Conservation (phyloP, 176 grass and related monocot genomes). For the Carex myosuroides region DNA sequence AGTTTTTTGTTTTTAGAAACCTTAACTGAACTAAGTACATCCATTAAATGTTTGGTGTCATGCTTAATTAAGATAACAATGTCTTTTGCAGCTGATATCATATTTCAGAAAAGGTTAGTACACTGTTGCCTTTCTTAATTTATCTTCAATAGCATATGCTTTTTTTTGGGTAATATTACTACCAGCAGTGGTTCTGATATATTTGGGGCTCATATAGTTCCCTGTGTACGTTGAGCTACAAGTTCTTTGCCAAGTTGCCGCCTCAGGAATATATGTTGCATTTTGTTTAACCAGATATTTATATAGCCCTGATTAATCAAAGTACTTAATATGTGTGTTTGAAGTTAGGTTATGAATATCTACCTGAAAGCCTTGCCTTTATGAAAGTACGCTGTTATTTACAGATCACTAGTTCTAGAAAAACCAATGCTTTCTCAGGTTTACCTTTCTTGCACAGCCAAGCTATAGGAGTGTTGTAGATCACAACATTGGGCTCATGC, state of each 20-base stretch:
- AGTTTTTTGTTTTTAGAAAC: not conserved
- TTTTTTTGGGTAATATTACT: not conserved
- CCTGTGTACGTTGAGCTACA: not conserved
- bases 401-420: too few species aligned
- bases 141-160: not conserved
- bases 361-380: too few species aligned
- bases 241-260: not conserved
- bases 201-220: not conserved
- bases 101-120: not conserved
- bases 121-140: not conserved
- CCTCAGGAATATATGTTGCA: not conserved
- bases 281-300: not conserved
- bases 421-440: too few species aligned
- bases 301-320: not conserved
- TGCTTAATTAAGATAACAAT: not conserved
- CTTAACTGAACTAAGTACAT: not conserved
- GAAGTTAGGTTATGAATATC: not conserved
- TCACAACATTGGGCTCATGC: too few species aligned
- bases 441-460: too few species aligned
- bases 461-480: too few species aligned
- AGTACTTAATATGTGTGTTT: not conserved
- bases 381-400: too few species aligned
- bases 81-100: not conserved
- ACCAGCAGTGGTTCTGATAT: not conserved
- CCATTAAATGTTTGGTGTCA: not conserved